Conservation (phyloP, 2,329 filamentous ascomycete genomes). For the Scedosporium aurantiacum region DNA sequence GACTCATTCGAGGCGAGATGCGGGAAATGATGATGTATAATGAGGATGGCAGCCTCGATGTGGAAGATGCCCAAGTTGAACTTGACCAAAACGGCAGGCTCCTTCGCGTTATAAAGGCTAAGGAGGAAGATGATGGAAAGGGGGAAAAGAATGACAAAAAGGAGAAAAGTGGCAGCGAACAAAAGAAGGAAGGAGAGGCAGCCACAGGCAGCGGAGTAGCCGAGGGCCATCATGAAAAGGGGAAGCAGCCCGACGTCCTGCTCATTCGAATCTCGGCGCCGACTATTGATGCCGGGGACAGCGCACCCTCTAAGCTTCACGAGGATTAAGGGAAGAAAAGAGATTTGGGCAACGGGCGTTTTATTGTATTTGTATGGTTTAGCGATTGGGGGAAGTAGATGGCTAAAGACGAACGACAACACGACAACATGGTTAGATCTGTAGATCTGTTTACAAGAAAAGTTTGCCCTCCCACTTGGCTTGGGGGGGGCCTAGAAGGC, state of each 20-base stretch:
- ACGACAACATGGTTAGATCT: too few species aligned
- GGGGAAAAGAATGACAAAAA: slow-evolving; percentile 10
- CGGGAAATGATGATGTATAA: slow-evolving; percentile 70
- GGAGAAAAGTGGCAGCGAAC: not conserved
- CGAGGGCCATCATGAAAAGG: slow-evolving; percentile 2
- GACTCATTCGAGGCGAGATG: slow-evolving; percentile 58
- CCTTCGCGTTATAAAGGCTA: slow-evolving; percentile 16
- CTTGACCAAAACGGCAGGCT: slow-evolving; percentile 35
- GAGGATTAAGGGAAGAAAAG: not conserved
- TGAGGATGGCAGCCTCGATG: slow-evolving; percentile 54
- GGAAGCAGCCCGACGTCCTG: not conserved
- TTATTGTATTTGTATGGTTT: too few species aligned
- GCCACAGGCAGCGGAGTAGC: too few species aligned
- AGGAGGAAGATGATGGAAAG: slow-evolving; percentile 13
- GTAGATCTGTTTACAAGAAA: too few species aligned
- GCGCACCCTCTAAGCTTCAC: not conserved
- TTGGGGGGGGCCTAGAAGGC: too few species aligned
- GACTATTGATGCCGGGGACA: not conserved
- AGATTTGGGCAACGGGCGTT: too few species aligned
- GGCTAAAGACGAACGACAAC: too few species aligned
- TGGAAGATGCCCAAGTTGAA: slow-evolving; percentile 42
- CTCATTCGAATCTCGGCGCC: slow-evolving; percentile 1
- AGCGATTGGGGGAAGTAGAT: too few species aligned
- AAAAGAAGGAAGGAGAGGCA: not conserved
- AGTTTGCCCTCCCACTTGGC: too few species aligned